phyloP scores from a whole-genome alignment of 2,329 filamentous ascomycete species.

The Emergomyces pasteurianus region DNA sequence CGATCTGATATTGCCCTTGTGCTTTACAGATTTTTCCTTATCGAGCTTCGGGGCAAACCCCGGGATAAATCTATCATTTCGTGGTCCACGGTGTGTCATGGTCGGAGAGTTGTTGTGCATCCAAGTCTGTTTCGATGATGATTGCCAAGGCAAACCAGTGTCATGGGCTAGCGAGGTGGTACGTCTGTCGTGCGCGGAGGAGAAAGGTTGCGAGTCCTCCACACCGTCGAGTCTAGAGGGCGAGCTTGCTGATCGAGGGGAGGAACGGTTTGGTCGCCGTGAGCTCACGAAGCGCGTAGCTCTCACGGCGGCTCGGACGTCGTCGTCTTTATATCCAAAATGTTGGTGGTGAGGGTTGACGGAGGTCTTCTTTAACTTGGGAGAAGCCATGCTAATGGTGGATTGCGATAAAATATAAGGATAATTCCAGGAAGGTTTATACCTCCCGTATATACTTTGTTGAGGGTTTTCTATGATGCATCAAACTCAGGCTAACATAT shows the following conservation, averaged over 20 bases:
- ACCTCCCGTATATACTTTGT: background rate
- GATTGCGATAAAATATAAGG: background rate
- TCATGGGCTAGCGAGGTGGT: background rate
- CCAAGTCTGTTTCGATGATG: constrained; percentile 1
- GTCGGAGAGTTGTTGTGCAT: constrained; percentile 1
- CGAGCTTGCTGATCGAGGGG: background rate
- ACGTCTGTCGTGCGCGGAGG: background rate
- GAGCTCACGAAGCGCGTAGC: background rate
- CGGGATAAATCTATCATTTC: background rate
- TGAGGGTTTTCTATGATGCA: background rate
- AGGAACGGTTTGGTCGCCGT: background rate
- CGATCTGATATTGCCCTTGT: constrained; percentile 41
- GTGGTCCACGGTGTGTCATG: background rate
- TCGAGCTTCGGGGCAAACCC: constrained; percentile 2
- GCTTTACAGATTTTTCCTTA: constrained; percentile 5
- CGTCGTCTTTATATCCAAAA: background rate
- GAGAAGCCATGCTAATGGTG: background rate
- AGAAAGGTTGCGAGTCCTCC: background rate
- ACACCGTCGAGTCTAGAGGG: background rate
- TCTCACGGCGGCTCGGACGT: background rate
- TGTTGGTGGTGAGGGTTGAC: background rate
- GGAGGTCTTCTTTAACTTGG: background rate
- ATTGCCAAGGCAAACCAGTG: background rate
- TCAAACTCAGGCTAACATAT: background rate
- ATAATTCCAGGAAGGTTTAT: background rate